Evolutionary conservation across 108 stramenopile species (phyloP).

Genomic region (Cafeteria roenbergensis): DNA sequence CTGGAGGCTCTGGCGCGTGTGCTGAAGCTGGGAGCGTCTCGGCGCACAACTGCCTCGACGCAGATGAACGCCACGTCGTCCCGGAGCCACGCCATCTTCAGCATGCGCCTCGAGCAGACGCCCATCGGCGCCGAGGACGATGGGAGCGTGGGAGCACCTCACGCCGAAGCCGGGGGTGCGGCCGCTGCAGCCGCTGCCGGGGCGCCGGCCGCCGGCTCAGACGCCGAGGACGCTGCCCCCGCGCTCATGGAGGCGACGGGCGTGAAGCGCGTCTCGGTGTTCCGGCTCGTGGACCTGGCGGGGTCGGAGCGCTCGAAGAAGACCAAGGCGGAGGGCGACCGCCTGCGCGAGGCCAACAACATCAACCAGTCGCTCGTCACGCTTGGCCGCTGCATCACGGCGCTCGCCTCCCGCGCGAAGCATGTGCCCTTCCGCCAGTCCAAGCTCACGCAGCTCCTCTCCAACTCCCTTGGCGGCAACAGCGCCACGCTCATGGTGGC

Average conservation of each 20-base stretch:
- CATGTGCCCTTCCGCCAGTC: constrained; percentile 40
- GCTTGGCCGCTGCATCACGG: constrained; percentile 23
- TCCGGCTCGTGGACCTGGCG: constrained; percentile 70
- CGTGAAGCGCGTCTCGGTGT: constrained; percentile 22
- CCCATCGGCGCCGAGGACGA: no score
- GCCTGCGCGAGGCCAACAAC: constrained; percentile 68
- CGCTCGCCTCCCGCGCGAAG: constrained; percentile 6
- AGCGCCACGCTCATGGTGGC: constrained; percentile 41
- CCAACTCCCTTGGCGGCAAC: constrained; percentile 45
- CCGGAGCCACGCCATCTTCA: constrained; percentile 43
- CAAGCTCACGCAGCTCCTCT: constrained; percentile 40
- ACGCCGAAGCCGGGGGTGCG: constrained; percentile 17
- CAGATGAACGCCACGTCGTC: constrained; percentile 38
- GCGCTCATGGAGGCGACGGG: no score
- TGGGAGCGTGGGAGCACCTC: no score
- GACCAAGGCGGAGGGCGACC: constrained; percentile 49
- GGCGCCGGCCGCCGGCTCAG: constrained; percentile 17
- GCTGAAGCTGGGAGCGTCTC: constrained; percentile 24
- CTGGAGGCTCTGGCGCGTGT: constrained; percentile 29
- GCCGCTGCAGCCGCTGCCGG: constrained; percentile 8
- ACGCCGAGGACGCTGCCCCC: constrained; percentile 5
- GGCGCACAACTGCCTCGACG: constrained; percentile 38
- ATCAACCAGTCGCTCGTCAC: constrained; percentile 64
- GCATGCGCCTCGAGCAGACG: constrained; percentile 29
- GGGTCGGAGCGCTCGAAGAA: constrained; percentile 45